These are phyloP conservation scores for Solanum chiquidenum DNA, from an alignment of 257 asterid genomes.

Conservation along the genomic window DNA sequence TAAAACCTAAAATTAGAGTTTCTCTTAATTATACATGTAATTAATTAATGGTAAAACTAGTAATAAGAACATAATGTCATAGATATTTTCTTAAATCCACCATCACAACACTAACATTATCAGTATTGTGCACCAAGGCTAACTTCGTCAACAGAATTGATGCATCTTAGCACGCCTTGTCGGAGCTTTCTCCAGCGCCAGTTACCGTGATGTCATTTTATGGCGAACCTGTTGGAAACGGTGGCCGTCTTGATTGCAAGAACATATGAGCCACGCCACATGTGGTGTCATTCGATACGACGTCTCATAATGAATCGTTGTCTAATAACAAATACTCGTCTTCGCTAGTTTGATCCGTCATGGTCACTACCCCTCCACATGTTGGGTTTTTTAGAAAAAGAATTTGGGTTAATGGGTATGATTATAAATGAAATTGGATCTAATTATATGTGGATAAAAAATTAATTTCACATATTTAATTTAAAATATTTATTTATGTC, in stretches of 20 bases:
- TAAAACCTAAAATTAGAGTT: not conserved
- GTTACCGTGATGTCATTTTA: not conserved
- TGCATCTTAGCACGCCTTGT: slow-evolving; percentile 14
- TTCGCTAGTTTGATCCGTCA: slow-evolving; percentile 12
- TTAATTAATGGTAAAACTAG: not conserved
- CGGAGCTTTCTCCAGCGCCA: slow-evolving; percentile 4
- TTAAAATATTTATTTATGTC: no score
- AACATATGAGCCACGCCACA: slow-evolving; percentile 26
- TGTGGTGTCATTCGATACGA: slow-evolving; percentile 23
- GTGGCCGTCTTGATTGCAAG: slow-evolving; percentile 7
- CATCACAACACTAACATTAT: slow-evolving; percentile 32
- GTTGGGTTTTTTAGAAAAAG: no score
- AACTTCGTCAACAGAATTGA: slow-evolving; percentile 31
- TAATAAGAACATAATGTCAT: not conserved
- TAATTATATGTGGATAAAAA: no score
- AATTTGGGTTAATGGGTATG: no score
- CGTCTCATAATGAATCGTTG: slow-evolving; percentile 48
- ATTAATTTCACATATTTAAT: no score
- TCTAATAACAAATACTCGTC: slow-evolving; percentile 45
- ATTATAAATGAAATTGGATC: no score
- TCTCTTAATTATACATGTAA: not conserved
- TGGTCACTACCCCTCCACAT: slow-evolving; percentile 3
- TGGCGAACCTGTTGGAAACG: not conserved
- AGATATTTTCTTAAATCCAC: slow-evolving; percentile 18
- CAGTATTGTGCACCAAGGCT: slow-evolving; percentile 28